Percentiles rank a stretch among this genome's conserved stretches.
phyloP scores from a whole-genome alignment of 768 basidiomycete genomes.

The Hydnomerulius pinastri region DNA sequence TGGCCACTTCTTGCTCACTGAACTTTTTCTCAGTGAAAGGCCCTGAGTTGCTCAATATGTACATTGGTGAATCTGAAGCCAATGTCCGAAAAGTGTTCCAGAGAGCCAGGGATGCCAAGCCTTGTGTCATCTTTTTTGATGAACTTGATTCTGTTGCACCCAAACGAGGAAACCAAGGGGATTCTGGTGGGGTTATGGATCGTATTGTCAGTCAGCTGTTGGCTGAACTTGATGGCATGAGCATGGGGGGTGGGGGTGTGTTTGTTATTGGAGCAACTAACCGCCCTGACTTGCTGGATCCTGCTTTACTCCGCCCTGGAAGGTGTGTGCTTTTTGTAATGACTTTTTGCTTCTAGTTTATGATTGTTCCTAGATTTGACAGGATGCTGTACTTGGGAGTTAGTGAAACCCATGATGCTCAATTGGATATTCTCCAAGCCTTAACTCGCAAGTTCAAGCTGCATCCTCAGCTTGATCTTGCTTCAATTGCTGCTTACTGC shows the following conservation, averaged over 20 bases:
- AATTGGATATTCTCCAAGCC: constrained; percentile 84
- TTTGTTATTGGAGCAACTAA: constrained; percentile 98
- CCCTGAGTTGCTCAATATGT: constrained; percentile 96
- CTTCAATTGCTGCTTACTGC: constrained; percentile 65
- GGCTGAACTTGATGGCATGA: constrained; percentile 93
- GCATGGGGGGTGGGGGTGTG: constrained; percentile 66
- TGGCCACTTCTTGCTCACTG: constrained; percentile 91
- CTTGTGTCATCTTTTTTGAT: constrained; percentile 97
- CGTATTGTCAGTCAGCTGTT: constrained; percentile 93
- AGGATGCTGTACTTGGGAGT: constrained; percentile 95
- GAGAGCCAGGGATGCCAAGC: constrained; percentile 85
- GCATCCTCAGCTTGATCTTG: constrained; percentile 64
- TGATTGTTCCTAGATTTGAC: constrained; percentile 71
- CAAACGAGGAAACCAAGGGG: constrained; percentile 91
- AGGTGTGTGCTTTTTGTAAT: constrained; percentile 46
- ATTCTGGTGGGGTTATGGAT: constrained; percentile 98
- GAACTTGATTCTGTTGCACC: constrained; percentile 95
- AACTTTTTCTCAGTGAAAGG: constrained; percentile 99
- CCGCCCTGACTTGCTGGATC: constrained; percentile 87
- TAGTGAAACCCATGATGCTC: constrained; percentile 82
- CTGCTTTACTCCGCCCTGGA: constrained; percentile 87
- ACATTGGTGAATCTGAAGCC: constrained; percentile 97
- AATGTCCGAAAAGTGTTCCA: constrained; percentile 95
- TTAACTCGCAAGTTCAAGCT: constrained; percentile 91
- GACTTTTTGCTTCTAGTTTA: background rate